Base-by-base conservation (phyloP, 1,139 yeast genomes). In the Keqinozyma sinolaborantium region DNA sequence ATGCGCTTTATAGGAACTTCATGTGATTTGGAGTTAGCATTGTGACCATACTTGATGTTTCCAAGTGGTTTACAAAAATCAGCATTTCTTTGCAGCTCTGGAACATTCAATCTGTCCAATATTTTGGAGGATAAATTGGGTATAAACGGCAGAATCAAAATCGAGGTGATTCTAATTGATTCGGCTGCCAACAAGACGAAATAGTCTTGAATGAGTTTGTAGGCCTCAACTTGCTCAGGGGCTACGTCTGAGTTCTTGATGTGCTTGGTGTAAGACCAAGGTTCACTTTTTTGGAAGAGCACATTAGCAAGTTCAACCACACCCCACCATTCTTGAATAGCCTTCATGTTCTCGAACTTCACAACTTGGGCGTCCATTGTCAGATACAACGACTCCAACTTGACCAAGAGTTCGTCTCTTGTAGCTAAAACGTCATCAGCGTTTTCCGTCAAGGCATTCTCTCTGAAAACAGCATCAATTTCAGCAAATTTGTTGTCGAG, bases 111-210 rank as follows among this genome's bases (percentile, higher is more conserved):
- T 34, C 88, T 64, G 46, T 83, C 82, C 25, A 92, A 62, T n/a
- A 87, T 60, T 18, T 60, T 57, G 0, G 47, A 41, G 0, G 95
- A 58, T 30, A 86, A 62, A 2, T 61, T 58, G 0, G 97, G 97
- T 29, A 85, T 76, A 16, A 90, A 65, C 1, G 96, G 87, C 36
- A 72, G 76, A 16, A 84, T 65, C 24, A 85, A 51, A 9, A 92
- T 77, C 0, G 92, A 70, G 11, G 76, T 52, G 0, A 86, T 72
- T 38, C 98, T 70, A 11, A 80, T 69, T 1, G 79, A 70, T 46
- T 92, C 97, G 9, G 85, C 73, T 1, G 86, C 83, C 15, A 75
- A 52, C 39, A 71, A 78, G 2, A 88, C 76, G 10, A 78, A 70
- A 30, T 68, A 60, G 48, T 75, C 78, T 40, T 72, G 79, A 5